Evolutionary conservation across 2,329 filamentous ascomycete species (phyloP), one percentile per base, ranked within the genome.

Genomic region (Didymellaceae sp.): DNA sequence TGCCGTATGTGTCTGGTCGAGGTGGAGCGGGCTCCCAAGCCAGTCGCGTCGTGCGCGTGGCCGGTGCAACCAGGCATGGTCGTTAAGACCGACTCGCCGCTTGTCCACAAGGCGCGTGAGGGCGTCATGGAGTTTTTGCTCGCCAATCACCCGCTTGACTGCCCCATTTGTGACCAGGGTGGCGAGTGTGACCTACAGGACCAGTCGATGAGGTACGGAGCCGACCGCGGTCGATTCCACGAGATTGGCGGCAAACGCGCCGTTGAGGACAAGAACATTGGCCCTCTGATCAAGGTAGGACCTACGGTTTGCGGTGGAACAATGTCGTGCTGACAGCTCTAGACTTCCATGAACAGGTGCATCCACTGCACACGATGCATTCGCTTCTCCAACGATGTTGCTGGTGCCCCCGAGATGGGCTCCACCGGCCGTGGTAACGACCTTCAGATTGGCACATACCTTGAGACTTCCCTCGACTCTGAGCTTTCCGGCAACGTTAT

Each of bases 1-100:
- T 99, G 94, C 79, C 91, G 94, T 80, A 99, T 99, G 94, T 99
- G 94, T 78, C 80, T 99, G 71, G 94, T 99, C 71, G 94, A 99
- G 81, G 94, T 99, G 63, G 94, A 97, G 80, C 86, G 86, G 77
- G 90, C 91, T 54, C 94, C 94, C 52, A 99, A 99, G 80, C 94
- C 94, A 54, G 92, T 97, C 49, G 94, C 94, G 67, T 99, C 94
- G 57, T 99, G 94, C 78, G 94, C 94, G 65, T 99, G 94, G 94
- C 94, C 94, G 43, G 94, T 97, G 63, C 92, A 97, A 76, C 90
- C 94, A 47, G 94, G 94, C 56, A 99, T 99, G 94, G 91, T 96
- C 43, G 94, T 99, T 68, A 97, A 97, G 85, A 99, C 94, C 58
- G 91, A 97, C 78, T 97, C 94, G 49, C 90, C 93, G 33, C 84